phyloP scores from a whole-genome alignment of 441 rosid species.

The Gossypium schwendimanii region DNA sequence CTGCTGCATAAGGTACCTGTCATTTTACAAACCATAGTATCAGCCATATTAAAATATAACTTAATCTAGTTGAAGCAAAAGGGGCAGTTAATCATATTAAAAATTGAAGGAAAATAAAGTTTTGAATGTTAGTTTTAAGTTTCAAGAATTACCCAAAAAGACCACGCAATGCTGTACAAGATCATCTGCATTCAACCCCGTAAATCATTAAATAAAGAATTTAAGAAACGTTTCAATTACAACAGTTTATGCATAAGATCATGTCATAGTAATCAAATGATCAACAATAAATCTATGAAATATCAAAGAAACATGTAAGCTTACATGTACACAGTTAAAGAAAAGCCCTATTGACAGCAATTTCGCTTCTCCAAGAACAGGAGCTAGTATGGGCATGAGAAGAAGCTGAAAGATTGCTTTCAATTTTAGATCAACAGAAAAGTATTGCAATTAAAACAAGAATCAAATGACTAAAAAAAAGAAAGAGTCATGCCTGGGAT shows the following conservation, averaged over 20 bases:
- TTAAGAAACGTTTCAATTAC: slow-evolving; percentile 2
- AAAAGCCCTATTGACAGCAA: slow-evolving; percentile 71
- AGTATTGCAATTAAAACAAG: slow-evolving; percentile 1
- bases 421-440: slow-evolving; percentile 12
- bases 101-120: slow-evolving; percentile 4
- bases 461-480: not conserved
- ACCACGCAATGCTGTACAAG: slow-evolving; percentile 73
- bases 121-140: slow-evolving; percentile 2
- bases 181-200: slow-evolving; percentile 52
- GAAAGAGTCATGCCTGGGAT: slow-evolving; percentile 53
- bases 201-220: slow-evolving; percentile 4
- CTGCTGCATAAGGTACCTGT: slow-evolving; percentile 77
- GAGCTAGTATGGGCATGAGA: slow-evolving; percentile 68
- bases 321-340: slow-evolving; percentile 66
- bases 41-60: slow-evolving; percentile 12
- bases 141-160: slow-evolving; percentile 53
- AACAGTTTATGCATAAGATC: not conserved
- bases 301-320: slow-evolving; percentile 8
- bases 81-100: not conserved
- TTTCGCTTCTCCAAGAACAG: slow-evolving; percentile 62
- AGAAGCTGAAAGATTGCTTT: slow-evolving; percentile 42
- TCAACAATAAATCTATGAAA: not conserved
- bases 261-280: not conserved
- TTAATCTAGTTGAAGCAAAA: not conserved
- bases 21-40: slow-evolving; percentile 10